Evolutionary conservation across 257 asterid species (phyloP), one percentile per base, ranked within the genome.

Genomic region (Solanum peruvianum): DNA sequence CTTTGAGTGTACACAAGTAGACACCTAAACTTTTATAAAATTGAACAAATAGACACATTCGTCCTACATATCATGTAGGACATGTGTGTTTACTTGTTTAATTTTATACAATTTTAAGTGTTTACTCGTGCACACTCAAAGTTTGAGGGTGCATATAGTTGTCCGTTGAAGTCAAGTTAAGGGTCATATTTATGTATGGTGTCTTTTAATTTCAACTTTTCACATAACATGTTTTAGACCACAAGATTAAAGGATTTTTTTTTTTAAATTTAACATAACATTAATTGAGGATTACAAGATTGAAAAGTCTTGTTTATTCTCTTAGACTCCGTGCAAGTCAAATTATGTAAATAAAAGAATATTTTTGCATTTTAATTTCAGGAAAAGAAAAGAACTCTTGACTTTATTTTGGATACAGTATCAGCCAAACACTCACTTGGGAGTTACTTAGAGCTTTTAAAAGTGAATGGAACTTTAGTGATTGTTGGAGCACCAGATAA

Each of bases 401-500:
- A 95, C 85, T 95, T 96, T 75, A 93, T 95, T 52, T 84, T 96
- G 91, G 94, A 95, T 58, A 95, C 99, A 1, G 96, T 96, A 2
- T 87, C 99, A 3, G 99, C 95, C 7, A 81, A 93, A 13, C 99
- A 96, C 91, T 93, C 98, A 1, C 89, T 96, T 84, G 99, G 99
- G 8, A 93, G 93, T 3, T 64, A 29, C 41, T 88, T 96, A 1
- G 98, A 95, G 89, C 86, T 96, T 52, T 84, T 96, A 88, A 95
- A 95, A 86, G 95, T 95, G 85, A 95, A 90, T 14, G 99, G 99
- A 5, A 95, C 98, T 11, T 62, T 96, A 45, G 95, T 89, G 71
- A 72, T 96, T 52, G 98, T 94, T 47, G 99, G 99, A n/a, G 98
- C 97, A 85, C 99, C 99, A 0, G 96, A 93, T 58, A 93, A 93